Conservation (phyloP, 2,329 filamentous ascomycete species). For the Colletotrichum melonis region DNA sequence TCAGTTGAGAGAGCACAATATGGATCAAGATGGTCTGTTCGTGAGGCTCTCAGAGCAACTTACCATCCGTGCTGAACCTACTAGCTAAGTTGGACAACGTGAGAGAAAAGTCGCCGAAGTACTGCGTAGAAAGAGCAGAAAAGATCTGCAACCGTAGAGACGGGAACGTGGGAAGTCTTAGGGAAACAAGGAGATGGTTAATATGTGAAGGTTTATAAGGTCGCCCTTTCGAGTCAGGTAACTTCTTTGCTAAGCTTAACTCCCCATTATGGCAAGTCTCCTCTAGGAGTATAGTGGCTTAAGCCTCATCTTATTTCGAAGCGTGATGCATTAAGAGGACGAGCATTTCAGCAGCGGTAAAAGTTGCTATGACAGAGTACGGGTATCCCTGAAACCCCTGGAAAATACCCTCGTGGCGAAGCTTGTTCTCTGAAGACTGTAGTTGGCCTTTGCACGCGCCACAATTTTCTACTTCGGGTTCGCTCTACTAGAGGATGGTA, state of each 20-base stretch:
- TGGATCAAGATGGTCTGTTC: no score
- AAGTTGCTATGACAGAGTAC: neutral
- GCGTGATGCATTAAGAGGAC: neutral
- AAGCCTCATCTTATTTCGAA: neutral
- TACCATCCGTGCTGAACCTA: no score
- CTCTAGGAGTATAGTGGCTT: neutral
- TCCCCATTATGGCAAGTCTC: neutral
- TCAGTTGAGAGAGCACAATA: neutral
- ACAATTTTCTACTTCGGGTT: neutral
- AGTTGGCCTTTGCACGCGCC: neutral
- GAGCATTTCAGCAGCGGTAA: neutral
- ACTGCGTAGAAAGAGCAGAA: no score
- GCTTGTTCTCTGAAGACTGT: neutral
- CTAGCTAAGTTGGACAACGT: no score
- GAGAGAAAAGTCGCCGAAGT: no score
- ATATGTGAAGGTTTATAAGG: neutral
- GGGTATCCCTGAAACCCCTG: neutral
- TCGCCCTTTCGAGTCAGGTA: neutral
- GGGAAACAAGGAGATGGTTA: neutral
- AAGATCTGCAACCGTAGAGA: neutral
- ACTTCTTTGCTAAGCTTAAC: neutral
- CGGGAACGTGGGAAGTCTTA: neutral
- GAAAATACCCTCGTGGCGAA: neutral
- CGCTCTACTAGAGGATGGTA: neutral
- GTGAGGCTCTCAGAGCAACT: no score